Percentiles rank a stretch among this genome's conserved stretches.
These are phyloP conservation scores for Rehmannia glutinosa DNA, from an alignment of 257 asterid species.

Conservation along the genomic window DNA sequence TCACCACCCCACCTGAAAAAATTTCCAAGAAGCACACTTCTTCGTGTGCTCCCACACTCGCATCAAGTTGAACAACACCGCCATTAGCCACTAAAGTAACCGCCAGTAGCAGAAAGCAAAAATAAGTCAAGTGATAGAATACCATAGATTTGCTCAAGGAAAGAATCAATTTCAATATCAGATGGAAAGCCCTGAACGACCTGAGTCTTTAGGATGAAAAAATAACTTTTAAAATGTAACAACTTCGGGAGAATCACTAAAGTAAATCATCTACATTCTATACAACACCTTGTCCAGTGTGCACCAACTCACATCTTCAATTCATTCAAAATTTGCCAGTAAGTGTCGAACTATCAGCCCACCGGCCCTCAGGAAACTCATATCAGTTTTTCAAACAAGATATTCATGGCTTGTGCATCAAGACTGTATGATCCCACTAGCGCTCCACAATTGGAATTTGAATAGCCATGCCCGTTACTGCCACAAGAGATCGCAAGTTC, in stretches of 20 bases:
- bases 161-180: background rate
- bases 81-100: background rate
- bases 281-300: slow-evolving; percentile 17
- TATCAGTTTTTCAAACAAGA: background rate
- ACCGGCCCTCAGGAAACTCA: background rate
- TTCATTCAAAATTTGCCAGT: slow-evolving; percentile 1
- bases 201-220: background rate
- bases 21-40: background rate
- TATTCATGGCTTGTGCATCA: background rate
- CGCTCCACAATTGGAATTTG: background rate
- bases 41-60: background rate
- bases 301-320: slow-evolving; percentile 15
- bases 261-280: slow-evolving; percentile 21
- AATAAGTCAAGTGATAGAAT: background rate
- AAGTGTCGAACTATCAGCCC: background rate
- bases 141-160: background rate
- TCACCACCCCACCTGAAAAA: too few relatives aligned
- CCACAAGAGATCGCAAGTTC: slow-evolving; percentile 8
- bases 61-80: background rate
- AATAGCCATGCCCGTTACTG: background rate
- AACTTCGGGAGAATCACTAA: background rate
- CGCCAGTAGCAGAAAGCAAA: background rate
- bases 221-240: background rate
- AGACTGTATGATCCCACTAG: background rate
- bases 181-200: background rate